These are phyloP conservation scores for Trichoderma sp. DNA, from an alignment of 2,329 filamentous ascomycete genomes.

Conservation along the genomic window DNA sequence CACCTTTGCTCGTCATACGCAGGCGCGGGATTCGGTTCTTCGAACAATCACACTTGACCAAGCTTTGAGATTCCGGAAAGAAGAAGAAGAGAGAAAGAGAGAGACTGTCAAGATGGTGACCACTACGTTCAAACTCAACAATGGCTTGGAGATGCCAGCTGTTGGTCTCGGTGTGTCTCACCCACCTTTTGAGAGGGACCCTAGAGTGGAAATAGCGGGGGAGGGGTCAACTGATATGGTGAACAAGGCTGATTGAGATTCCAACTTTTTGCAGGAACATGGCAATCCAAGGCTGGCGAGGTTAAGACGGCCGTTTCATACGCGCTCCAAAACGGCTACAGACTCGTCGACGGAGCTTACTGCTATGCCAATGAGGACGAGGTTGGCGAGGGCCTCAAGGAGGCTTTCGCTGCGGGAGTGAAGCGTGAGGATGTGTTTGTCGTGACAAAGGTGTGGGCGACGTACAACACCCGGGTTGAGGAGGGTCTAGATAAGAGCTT, in stretches of 20 bases:
- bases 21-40: neutral
- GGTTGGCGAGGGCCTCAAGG: constrained; percentile 73
- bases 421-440: constrained; percentile 80
- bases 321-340: constrained; percentile 56
- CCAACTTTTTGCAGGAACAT: constrained; percentile 50
- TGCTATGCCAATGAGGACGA: constrained; percentile 80
- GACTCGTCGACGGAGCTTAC: constrained; percentile 68
- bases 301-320: constrained; percentile 56
- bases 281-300: constrained; percentile 59
- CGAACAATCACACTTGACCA: neutral
- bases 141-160: constrained; percentile 59
- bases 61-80: neutral
- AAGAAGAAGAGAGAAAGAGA: neutral
- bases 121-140: constrained; percentile 60
- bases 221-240: constrained; percentile 12
- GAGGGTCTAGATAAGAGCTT: constrained; percentile 70
- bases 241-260: neutral
- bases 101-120: constrained; percentile 44
- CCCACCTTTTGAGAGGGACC: neutral
- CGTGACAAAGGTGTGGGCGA: constrained; percentile 82
- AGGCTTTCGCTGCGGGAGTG: constrained; percentile 66
- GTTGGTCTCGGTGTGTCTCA: constrained; percentile 55
- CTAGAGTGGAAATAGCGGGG: constrained; percentile 1
- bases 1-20: neutral
- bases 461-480: constrained; percentile 68